phyloP scores from a whole-genome alignment of 2,329 filamentous ascomycete genomes.

The Diaporthe citri region DNA sequence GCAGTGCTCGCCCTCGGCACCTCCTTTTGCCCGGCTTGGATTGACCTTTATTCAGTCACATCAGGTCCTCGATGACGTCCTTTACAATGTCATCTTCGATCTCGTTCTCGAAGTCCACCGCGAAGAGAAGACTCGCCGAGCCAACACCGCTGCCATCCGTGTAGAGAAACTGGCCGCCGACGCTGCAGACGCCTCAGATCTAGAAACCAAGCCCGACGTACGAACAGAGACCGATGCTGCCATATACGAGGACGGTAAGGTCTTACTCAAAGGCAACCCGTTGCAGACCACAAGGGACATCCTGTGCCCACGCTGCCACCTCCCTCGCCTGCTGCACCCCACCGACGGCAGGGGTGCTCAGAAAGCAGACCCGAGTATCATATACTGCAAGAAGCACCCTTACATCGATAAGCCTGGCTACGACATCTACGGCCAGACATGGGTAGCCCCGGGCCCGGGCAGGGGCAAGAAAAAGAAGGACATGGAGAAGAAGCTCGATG shows the following conservation, averaged over 20 bases:
- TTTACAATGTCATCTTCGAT: conserved; percentile 83
- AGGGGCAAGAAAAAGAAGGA: conserved; percentile 86
- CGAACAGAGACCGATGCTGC: conserved; percentile 76
- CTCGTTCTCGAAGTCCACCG: conserved; percentile 81
- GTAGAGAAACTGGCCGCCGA: conserved; percentile 73
- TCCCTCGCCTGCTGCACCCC: conserved; percentile 79
- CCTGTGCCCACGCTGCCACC: conserved; percentile 79
- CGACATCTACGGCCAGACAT: conserved; percentile 87
- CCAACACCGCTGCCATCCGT: conserved; percentile 72
- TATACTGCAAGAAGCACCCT: conserved; percentile 84
- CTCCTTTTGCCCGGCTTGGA: background rate
- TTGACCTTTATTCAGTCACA: conserved; percentile 61
- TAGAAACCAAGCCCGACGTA: conserved; percentile 67
- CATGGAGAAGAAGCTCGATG: conserved; percentile 70
- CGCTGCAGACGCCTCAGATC: conserved; percentile 64
- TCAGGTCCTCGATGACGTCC: conserved; percentile 78
- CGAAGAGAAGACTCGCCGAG: conserved; percentile 81
- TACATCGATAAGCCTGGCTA: conserved; percentile 82
- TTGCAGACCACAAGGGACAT: conserved; percentile 79
- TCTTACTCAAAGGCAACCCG: conserved; percentile 78
- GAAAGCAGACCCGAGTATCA: conserved; percentile 74
- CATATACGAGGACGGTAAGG: conserved; percentile 76
- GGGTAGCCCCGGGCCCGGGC: conserved; percentile 77
- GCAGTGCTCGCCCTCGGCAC: background rate
- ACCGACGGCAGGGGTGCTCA: conserved; percentile 76